phyloP scores from a whole-genome alignment of 2,329 filamentous ascomycete species.

The Cercospora citrullina region DNA sequence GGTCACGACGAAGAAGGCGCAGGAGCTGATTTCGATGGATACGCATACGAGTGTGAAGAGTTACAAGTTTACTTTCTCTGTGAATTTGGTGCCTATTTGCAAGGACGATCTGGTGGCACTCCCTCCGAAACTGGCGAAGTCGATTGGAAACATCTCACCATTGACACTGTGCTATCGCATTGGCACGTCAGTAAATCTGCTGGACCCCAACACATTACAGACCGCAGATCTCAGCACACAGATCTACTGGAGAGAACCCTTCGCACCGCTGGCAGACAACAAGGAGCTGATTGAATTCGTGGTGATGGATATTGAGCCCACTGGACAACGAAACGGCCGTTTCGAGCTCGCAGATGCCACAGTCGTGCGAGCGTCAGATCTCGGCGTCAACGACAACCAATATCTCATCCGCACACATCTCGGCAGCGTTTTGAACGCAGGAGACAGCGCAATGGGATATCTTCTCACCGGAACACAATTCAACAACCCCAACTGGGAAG shows the following conservation, averaged over 20 bases:
- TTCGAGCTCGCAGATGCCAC: conserved; percentile 85
- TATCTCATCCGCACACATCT: conserved; percentile 92
- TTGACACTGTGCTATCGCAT: conserved; percentile 83
- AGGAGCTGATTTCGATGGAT: conserved; percentile 91
- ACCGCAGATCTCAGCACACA: conserved; percentile 79
- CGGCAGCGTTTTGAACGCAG: conserved; percentile 78
- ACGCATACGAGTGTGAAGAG: conserved; percentile 85
- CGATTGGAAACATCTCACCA: conserved; percentile 83
- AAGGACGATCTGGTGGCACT: conserved; percentile 96
- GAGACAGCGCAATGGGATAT: conserved; percentile 95
- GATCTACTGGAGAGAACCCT: conserved; percentile 89
- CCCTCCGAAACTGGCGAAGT: conserved; percentile 83
- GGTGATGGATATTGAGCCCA: conserved; percentile 87
- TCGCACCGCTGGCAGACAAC: conserved; percentile 78
- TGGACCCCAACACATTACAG: conserved; percentile 89
- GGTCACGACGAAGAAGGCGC: conserved; percentile 76
- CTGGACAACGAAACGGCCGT: conserved; percentile 73
- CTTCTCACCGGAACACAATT: conserved; percentile 85
- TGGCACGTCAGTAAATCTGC: conserved; percentile 82
- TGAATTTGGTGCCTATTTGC: conserved; percentile 89
- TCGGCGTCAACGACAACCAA: conserved; percentile 80
- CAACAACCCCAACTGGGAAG: conserved; percentile 84
- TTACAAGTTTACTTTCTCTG: conserved; percentile 92
- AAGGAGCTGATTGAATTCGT: conserved; percentile 88
- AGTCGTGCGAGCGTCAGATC: conserved; percentile 80